Evolutionary conservation across 2,329 filamentous ascomycete species (phyloP), one percentile per base, ranked within the genome.

Genomic region (Epichloe scottii): DNA sequence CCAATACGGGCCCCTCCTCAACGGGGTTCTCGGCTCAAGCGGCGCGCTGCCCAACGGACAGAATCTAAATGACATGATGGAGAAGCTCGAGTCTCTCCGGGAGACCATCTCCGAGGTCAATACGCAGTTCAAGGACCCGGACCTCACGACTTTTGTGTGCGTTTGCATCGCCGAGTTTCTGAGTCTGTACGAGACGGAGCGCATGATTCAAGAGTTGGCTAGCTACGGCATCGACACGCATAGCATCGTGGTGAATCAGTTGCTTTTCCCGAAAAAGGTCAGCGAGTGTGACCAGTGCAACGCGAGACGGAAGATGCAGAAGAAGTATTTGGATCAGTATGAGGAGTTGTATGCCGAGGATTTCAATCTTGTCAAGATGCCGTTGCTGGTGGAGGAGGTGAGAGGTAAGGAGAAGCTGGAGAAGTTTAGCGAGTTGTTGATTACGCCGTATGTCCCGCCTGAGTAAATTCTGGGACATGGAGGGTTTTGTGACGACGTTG

Each of bases 361-460:
- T 54, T 98, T 98, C 74, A 95, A 98, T 66, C 90, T 98, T 39
- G 91, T 98, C 59, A 91, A 91, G 76, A 97, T 98, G 90, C 93
- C 93, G 38, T 70, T 98, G 62, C 72, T 98, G 53, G 88, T 95
- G 1, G 91, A 98, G 68, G 93, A 98, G 72, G 90, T 98, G 10
- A 77, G 93, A 62, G 93, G 93, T 43, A 95, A 94, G 76, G 91
- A 97, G 64, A 91, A 82, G 69, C 72, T 98, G 59, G 89, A 94
- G 71, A 88, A 81, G 69, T 97, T 93, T 67, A 89, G 85, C 64
- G 82, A 89, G 62, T 88, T 93, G 86, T 74, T 93, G 54, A 77
- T 90, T 56, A 78, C 78, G 57, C 87, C 86, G 0, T 91, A 84
- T 62, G 75, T 85, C 47, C 85, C 87, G 38, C 85, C 87, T 1